Evolutionary conservation across 805 yeast genomes (phyloP).

Genomic region (Hanseniaspora mollemarum): DNA sequence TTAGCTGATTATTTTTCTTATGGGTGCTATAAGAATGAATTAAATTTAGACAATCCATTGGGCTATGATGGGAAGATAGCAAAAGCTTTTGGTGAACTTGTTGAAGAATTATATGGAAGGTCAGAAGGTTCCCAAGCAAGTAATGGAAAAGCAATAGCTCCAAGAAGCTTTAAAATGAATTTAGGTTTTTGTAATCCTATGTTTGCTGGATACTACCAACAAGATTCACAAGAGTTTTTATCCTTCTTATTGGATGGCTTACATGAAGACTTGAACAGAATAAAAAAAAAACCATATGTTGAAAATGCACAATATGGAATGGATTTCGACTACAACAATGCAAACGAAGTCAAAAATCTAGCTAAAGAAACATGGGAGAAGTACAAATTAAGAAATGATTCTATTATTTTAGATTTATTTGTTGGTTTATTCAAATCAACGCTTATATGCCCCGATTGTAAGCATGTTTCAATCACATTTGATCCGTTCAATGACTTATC

Average conservation of each 20-base stretch:
- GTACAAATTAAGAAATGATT: conserved; percentile 71
- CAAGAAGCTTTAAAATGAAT: conserved; percentile 65
- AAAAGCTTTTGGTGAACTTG: conserved; percentile 52
- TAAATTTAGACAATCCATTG: conserved; percentile 68
- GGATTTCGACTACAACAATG: conserved; percentile 48
- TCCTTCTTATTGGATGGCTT: conserved; percentile 82
- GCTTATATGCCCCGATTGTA: conserved; percentile 74
- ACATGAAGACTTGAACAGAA: conserved; percentile 85
- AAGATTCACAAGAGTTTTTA: conserved; percentile 88
- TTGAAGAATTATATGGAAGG: conserved; percentile 44
- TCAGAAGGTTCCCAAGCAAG: conserved; percentile 24
- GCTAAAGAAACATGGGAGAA: conserved; percentile 72
- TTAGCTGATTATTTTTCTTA: conserved; percentile 61
- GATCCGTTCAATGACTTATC: conserved; percentile 91
- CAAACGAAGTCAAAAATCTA: conserved; percentile 42
- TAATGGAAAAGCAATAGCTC: conserved; percentile 36
- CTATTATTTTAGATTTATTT: conserved; percentile 73
- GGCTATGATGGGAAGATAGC: conserved; percentile 82
- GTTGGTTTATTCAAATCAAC: conserved; percentile 88
- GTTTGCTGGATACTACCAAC: conserved; percentile 83
- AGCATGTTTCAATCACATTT: conserved; percentile 70
- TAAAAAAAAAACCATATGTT: conserved; percentile 68
- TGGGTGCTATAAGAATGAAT: conserved; percentile 48
- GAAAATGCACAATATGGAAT: conserved; percentile 70
- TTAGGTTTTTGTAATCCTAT: conserved; percentile 69